Base-by-base conservation (phyloP, 306 rosid genomes). In the Prunus mira region DNA sequence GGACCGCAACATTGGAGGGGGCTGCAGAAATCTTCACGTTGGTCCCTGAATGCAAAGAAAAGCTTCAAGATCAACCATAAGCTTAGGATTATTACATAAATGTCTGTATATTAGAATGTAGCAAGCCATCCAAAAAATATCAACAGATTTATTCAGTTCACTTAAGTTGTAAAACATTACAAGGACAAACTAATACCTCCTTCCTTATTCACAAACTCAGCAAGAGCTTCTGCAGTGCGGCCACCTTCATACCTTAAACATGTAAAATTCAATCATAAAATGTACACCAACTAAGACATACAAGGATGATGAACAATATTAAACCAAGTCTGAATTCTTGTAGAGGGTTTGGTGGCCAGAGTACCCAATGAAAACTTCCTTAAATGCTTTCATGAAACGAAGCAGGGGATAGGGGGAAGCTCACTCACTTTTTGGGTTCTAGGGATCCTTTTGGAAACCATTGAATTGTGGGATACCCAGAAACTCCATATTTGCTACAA, bases 361-460 rank as follows among this genome's bases (percentile, higher is more conserved):
- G 15, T 43, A 52, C 24, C 56, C 20, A 67, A 25, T 38, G 12
- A 24, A 57, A 65, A 49, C 12, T 24, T 57, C 11, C 45, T 11
- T 17, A 15, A 32, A 28, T 15, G 8, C 11, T 22, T 43, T 66
- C 14, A 47, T 6, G n/a, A 45, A 45, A 5, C 19, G 12, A 17
- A 65, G 68, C 73, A 41, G 27, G 64, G 62, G 49, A 24, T 61
- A 38, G 14, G 58, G 68, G n/a, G 18, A 47, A 24, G 14, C 46
- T 49, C 67, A 72, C 95, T 90, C 78, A 90, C 97, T 83, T 89
- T 76, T 83, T 89, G 13, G 98, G 93, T 72, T 90, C 93, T 4
- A 95, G 84, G 18, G 96, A 92, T 24, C 90, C 96, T 82, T 89
- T 85, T 3, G 96, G 96, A 79, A 92, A 95, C 97, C 96, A 95